Percentiles rank a stretch among this genome's conserved stretches.
phyloP scores from a whole-genome alignment of 2,329 filamentous ascomycete genomes.

The Trichoderma breve region DNA sequence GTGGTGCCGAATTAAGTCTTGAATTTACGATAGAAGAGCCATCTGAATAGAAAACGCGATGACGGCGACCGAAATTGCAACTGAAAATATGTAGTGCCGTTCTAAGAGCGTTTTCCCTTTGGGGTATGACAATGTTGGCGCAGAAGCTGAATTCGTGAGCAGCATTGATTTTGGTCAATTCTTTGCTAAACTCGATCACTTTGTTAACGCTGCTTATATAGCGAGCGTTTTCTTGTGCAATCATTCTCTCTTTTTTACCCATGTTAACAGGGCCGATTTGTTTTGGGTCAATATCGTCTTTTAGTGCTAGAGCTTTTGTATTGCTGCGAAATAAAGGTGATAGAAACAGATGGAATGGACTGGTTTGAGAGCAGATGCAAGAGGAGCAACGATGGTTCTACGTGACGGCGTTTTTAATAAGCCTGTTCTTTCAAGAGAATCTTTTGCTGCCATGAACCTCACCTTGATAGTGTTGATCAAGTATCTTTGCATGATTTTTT shows the following conservation, averaged over 20 bases:
- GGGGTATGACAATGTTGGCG: not conserved
- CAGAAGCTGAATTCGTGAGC: not conserved
- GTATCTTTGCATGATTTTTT: not conserved
- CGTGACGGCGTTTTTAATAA: not conserved
- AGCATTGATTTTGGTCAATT: not conserved
- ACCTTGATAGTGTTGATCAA: not conserved
- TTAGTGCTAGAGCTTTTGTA: not conserved
- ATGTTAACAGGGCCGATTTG: not conserved
- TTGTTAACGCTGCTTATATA: fast-evolving
- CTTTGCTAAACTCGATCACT: not conserved
- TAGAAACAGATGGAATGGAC: not conserved
- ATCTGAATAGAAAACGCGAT: not conserved
- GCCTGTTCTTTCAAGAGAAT: not conserved
- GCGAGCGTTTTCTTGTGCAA: not conserved
- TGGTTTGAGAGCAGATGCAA: not conserved
- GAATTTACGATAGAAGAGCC: not conserved
- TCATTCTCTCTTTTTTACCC: not conserved
- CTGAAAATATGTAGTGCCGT: not conserved
- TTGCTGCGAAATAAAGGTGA: not conserved
- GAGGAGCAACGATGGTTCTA: not conserved
- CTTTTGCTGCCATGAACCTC: not conserved
- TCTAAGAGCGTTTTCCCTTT: not conserved
- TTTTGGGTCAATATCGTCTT: not conserved
- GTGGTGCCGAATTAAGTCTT: not conserved
- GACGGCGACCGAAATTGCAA: not conserved